A percentile compares a stretch with the other conserved stretches of the same genome.
phyloP scores from a whole-genome alignment of 2,329 filamentous ascomycete genomes.

The Colletotrichum orbiculare region DNA sequence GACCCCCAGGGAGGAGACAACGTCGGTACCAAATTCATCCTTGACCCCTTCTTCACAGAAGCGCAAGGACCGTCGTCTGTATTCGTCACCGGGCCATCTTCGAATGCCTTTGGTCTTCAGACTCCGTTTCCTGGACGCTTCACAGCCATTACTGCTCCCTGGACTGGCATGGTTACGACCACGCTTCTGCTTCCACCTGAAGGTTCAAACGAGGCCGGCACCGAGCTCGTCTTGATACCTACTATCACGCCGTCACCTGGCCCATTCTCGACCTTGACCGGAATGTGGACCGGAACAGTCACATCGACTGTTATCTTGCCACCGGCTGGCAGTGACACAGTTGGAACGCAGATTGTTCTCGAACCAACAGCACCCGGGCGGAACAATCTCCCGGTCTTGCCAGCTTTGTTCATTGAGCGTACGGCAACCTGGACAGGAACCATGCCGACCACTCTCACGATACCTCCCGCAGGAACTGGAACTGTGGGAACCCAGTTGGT shows the following conservation, averaged over 20 bases:
- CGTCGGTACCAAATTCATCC: background rate
- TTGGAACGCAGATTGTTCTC: background rate
- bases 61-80: background rate
- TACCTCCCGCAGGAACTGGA: background rate
- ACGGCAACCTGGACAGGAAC: background rate
- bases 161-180: background rate
- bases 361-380: background rate
- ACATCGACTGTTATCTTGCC: background rate
- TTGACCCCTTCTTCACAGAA: background rate
- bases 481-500: background rate
- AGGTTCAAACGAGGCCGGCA: background rate
- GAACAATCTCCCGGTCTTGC: background rate
- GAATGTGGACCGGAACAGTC: constrained; percentile 1
- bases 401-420: background rate
- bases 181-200: background rate
- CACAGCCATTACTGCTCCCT: constrained; percentile 1
- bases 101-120: background rate
- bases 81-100: background rate
- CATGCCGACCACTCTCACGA: background rate
- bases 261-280: background rate
- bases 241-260: background rate
- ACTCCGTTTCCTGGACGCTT: background rate
- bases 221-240: constrained; percentile 3
- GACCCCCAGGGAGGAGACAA: background rate
- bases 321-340: background rate